Evolutionary conservation across 2,329 filamentous ascomycete genomes (phyloP).

Genomic region (Colletotrichum tropicicola): DNA sequence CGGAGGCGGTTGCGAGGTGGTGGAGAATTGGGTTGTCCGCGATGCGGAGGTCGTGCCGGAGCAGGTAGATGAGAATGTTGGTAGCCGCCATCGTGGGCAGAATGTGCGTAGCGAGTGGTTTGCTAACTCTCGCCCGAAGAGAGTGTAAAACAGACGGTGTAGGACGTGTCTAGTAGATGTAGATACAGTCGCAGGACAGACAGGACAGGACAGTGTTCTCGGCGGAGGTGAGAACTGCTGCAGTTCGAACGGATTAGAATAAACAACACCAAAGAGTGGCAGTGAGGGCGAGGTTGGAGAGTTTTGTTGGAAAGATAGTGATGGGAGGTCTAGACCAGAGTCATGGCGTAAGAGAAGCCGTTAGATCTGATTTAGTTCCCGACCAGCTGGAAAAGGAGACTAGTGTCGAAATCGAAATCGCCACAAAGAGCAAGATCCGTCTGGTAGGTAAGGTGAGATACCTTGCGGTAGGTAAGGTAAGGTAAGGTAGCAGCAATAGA

Average conservation of each 20-base stretch:
- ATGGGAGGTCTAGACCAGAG: slow-evolving; percentile 8
- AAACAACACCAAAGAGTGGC: background rate
- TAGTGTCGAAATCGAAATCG: slow-evolving; percentile 4
- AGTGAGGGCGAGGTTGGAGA: background rate
- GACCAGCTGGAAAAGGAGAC: slow-evolving; percentile 3
- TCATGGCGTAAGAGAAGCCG: slow-evolving; percentile 30
- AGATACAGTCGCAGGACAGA: background rate
- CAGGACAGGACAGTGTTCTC: background rate
- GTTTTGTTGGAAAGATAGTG: slow-evolving; percentile 5
- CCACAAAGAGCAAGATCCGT: background rate
- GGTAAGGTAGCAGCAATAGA: background rate
- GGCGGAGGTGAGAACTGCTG: background rate
- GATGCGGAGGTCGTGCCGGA: slow-evolving; percentile 77
- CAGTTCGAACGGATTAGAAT: background rate
- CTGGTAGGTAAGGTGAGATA: too few species aligned
- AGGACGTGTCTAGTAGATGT: background rate
- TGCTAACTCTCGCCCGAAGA: background rate
- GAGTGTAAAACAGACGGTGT: background rate
- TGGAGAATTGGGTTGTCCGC: slow-evolving; percentile 80
- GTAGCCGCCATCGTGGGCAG: slow-evolving; percentile 40
- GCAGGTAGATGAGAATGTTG: slow-evolving; percentile 73
- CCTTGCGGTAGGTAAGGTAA: background rate
- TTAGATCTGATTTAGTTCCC: slow-evolving; percentile 22
- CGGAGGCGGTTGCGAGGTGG: slow-evolving; percentile 55
- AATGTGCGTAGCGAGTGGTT: background rate